Percentiles rank a stretch among this genome's conserved stretches.
phyloP scores from a whole-genome alignment of 495 filamentous ascomycete species.

The Trichocladium uniseriatum region DNA sequence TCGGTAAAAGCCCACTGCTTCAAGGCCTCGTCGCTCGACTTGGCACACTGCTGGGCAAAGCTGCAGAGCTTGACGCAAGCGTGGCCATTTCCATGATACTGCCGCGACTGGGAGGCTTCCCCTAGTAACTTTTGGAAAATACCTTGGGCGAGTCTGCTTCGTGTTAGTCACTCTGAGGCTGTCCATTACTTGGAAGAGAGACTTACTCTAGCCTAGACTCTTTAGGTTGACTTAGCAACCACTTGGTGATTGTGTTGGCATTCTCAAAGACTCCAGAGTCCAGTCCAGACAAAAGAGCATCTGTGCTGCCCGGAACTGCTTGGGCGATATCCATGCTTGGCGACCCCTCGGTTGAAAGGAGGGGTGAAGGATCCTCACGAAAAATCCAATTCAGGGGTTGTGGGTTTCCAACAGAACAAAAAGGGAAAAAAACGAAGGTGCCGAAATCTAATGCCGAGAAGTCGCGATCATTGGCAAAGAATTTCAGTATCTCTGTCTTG shows the following conservation, averaged over 20 bases:
- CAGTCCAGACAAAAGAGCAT: conserved; percentile 5
- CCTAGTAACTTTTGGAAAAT: conserved; percentile 33
- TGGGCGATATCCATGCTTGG: conserved; percentile 7
- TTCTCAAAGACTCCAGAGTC: conserved; percentile 19
- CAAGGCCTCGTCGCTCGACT: conserved; percentile 32
- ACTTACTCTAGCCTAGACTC: conserved; percentile 8
- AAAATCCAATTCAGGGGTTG: conserved; percentile 1
- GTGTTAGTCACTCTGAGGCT: conserved; percentile 3
- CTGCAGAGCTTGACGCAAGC: conserved; percentile 45
- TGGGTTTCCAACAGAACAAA: neutral
- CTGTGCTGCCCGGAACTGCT: neutral
- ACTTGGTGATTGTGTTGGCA: conserved; percentile 27
- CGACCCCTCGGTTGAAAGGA: neutral
- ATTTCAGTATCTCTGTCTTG: neutral
- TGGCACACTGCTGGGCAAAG: conserved; percentile 45
- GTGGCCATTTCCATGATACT: conserved; percentile 28
- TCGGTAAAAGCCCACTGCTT: conserved; percentile 41
- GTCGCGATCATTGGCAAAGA: neutral
- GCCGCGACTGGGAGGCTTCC: conserved; percentile 36
- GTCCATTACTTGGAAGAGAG: conserved; percentile 10
- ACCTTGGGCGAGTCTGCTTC: conserved; percentile 20
- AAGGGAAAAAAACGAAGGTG: neutral
- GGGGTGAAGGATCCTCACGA: neutral
- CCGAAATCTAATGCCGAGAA: neutral
- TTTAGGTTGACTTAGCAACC: conserved; percentile 21